Percentiles rank a stretch among this genome's conserved stretches.
Evolutionary conservation across 345 rosid genomes (phyloP).

Genomic region (Toxicodendron radicans): DNA sequence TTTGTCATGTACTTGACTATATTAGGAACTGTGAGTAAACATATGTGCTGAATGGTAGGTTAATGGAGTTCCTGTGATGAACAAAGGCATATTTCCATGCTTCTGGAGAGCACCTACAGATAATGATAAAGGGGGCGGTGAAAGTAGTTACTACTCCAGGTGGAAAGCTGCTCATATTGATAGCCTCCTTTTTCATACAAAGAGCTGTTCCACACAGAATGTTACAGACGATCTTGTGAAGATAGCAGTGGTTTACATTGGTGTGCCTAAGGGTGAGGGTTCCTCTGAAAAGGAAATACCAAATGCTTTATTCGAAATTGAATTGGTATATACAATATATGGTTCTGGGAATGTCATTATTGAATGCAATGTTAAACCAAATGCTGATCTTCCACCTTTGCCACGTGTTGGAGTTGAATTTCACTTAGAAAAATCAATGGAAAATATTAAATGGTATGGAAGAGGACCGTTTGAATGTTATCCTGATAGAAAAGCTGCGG

Average conservation of each 20-base stretch:
- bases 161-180: slow-evolving; percentile 79
- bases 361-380: slow-evolving; percentile 63
- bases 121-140: slow-evolving; percentile 93
- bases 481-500: slow-evolving; percentile 95
- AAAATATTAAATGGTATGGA: slow-evolving; percentile 81
- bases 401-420: slow-evolving; percentile 90
- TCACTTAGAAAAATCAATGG: slow-evolving; percentile 66
- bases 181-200: slow-evolving; percentile 45
- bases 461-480: slow-evolving; percentile 98
- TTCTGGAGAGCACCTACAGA: slow-evolving; percentile 98
- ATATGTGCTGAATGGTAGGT: slow-evolving; percentile 44
- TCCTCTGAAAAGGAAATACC: slow-evolving; percentile 31
- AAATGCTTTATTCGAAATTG: slow-evolving; percentile 52
- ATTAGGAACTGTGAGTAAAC: background rate
- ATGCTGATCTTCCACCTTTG: slow-evolving; percentile 75
- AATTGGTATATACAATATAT: slow-evolving; percentile 55
- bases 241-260: slow-evolving; percentile 54
- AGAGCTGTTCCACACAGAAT: slow-evolving; percentile 61
- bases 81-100: slow-evolving; percentile 74
- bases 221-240: slow-evolving; percentile 44
- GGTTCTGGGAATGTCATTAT: slow-evolving; percentile 78
- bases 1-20: background rate
- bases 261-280: slow-evolving; percentile 27
- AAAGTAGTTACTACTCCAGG: slow-evolving; percentile 65
- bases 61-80: slow-evolving; percentile 68